These are phyloP conservation scores for Wickerhamomyces sp. DNA, from an alignment of 1,139 yeast genomes.

Conservation along the genomic window DNA sequence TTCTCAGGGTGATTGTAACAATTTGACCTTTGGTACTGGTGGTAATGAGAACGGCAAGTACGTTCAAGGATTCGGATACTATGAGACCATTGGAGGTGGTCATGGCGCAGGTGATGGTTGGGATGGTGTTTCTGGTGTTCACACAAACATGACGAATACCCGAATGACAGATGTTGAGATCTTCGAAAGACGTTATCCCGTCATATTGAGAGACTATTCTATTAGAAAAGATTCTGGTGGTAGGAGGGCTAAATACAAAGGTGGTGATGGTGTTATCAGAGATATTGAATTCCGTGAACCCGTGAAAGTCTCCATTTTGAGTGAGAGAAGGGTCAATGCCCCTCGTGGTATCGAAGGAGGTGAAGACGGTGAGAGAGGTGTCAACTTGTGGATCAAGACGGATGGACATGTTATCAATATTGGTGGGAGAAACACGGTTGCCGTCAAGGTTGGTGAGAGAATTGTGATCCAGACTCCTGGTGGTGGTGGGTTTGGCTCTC, in stretches of 20 bases:
- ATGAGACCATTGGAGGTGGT: constrained; percentile 71
- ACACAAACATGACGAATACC: constrained; percentile 68
- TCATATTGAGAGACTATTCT: constrained; percentile 49
- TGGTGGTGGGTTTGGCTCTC: constrained; percentile 47
- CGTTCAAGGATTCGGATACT: constrained; percentile 57
- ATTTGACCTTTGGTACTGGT: constrained; percentile 62
- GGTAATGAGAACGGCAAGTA: constrained; percentile 35
- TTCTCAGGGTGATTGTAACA: constrained; percentile 74
- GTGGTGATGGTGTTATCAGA: constrained; percentile 62
- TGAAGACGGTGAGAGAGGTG: constrained; percentile 51
- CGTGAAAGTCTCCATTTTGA: constrained; percentile 52
- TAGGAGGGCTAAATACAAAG: constrained; percentile 38
- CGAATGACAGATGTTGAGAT: constrained; percentile 67
- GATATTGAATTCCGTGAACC: constrained; percentile 55
- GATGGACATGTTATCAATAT: constrained; percentile 34
- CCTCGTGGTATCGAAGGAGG: constrained; percentile 62
- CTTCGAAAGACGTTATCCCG: constrained; percentile 63
- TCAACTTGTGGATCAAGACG: constrained; percentile 46
- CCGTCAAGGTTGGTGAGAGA: constrained; percentile 48
- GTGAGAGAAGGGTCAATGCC: constrained; percentile 53
- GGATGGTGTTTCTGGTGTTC: constrained; percentile 62
- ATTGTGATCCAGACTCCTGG: constrained; percentile 51
- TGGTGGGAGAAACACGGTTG: constrained; percentile 40
- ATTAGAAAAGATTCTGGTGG: constrained; percentile 57
- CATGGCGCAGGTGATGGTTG: constrained; percentile 63